Evolutionary conservation across 2,329 filamentous ascomycete genomes (phyloP).

Genomic region (Tolypocladium pustulatum): DNA sequence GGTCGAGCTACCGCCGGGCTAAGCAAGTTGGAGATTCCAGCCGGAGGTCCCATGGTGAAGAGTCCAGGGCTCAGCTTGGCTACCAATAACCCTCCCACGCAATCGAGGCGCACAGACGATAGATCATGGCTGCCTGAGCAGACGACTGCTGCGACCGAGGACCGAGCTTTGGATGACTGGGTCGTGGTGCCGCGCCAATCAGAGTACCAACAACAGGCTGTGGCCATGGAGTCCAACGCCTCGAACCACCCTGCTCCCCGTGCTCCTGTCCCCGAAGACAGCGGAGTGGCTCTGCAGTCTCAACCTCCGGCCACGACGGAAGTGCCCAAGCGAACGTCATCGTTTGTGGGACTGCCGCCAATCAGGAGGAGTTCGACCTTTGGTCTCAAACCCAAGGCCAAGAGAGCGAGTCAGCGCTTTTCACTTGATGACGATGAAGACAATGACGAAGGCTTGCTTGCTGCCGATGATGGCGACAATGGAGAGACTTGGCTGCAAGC

Average conservation of each 20-base stretch:
- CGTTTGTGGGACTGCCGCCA: constrained; percentile 47
- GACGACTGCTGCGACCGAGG: neutral
- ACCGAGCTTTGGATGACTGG: constrained; percentile 16
- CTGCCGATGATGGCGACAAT: neutral
- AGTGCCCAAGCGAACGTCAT: constrained; percentile 31
- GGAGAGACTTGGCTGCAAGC: neutral
- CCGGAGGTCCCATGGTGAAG: neutral
- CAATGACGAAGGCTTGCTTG: constrained; percentile 8
- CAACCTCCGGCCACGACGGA: constrained; percentile 7
- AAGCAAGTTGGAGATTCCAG: constrained; percentile 6
- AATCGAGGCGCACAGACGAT: neutral
- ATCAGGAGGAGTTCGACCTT: constrained; percentile 49
- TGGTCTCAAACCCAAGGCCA: constrained; percentile 26
- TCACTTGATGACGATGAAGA: constrained; percentile 23
- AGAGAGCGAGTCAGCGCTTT: constrained; percentile 21
- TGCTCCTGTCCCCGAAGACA: constrained; percentile 1
- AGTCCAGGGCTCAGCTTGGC: neutral
- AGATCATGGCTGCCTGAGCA: neutral
- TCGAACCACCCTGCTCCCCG: neutral
- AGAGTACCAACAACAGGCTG: neutral
- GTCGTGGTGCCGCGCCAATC: constrained; percentile 17
- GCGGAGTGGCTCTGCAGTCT: constrained; percentile 6
- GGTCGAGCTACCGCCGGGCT: constrained; percentile 5
- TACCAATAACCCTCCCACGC: neutral
- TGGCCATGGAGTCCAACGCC: neutral